Evolutionary conservation across 768 basidiomycete genomes (phyloP), one percentile per base, ranked within the genome.

Genomic region (Serendipita vermifera): DNA sequence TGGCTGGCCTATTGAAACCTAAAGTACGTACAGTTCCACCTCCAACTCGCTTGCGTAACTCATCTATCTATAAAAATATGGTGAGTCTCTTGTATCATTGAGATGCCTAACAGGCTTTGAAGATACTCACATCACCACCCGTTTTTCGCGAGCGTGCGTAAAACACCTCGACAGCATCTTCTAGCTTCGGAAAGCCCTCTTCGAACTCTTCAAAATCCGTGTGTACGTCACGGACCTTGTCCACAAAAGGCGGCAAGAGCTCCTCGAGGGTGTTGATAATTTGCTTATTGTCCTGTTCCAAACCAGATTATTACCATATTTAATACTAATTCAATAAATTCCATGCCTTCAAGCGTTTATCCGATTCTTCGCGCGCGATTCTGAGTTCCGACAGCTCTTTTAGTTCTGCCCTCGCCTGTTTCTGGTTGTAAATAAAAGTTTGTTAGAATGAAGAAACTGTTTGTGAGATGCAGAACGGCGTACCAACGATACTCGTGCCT

Each of bases 121-220:
- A 40, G 31, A 6, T 20, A 36, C 22, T 15, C 22, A 36, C 54
- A 15, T 36, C 54, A 14, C 31, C 54, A 55, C 33, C 22, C 15
- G 29, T 40, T 54, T 31, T 14, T 31, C 15, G 26, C 14, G 39
- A 36, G 20, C 39, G 36, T 31, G 14, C 41, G 11, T 43, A 22
- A 40, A 48, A 31, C 17, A 24, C 40, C n/a, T 40, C 40, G n/a
- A 56, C 55, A 13, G 14, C 24, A 7, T 56, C 39, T 20, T 55
- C 57, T n/a, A 51, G 22, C 6, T 22, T 51, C 22, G 46, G 46
- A 26, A 51, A 51, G 29, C 32, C 32, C 22, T n/a, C 22, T 55
- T 55, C 57, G 17, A 57, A 54, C 11, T 56, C 57, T n/a, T 55
- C 57, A 31, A 55, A 31, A 6, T 55, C 57, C 20, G 51, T 33